Evolutionary conservation across 139 green algal genomes (phyloP), one percentile per base, ranked within the genome.

Genomic region (Tetradesmus obliquus): DNA sequence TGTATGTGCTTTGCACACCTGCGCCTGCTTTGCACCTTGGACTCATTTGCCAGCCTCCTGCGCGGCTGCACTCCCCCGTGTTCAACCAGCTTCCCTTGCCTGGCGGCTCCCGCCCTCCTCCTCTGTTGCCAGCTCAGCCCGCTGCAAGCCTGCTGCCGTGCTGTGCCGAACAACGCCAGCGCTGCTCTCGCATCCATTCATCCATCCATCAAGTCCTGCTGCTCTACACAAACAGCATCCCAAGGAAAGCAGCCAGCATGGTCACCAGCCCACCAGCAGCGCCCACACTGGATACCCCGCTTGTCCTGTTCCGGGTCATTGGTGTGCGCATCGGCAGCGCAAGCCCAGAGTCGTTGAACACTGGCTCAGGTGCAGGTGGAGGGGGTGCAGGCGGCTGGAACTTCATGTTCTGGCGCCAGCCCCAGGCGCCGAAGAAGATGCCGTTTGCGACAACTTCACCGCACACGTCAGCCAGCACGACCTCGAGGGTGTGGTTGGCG

Each of bases 401-500:
- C 72, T 86, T 90, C 55, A 82, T 66, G 90, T 92, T 90, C 69
- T 72, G 84, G 7, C 84, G 15, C 90, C 90, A 92, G 53, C 90
- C 90, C 90, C 90, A 92, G 19, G 71, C 69, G 17, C 90, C 90
- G 54, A 92, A 92, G 83, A 87, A 92, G 22, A 92, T 32, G 5
- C 90, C 90, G 45, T 92, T 92, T 19, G 57, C 72, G 3, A 89
- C 83, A 15, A 66, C n/a, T 15, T 92, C 82, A 0, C 84, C 84
- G 55, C 90, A 92, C 32, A 92, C 90, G 24, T 92, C 90, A 19
- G 57, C 53, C 20, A 92, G 90, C 15, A 86, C 72, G 24, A 92
- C 90, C 22, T 92, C 90, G 8, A 92, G 74, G 5, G 90, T 92
- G 90, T 92, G 90, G 82, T 92, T 92, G 55, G 20, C 84, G 62